These are phyloP conservation scores for Fusarium sororula DNA, from an alignment of 2,329 filamentous ascomycete species.

Conservation along the genomic window DNA sequence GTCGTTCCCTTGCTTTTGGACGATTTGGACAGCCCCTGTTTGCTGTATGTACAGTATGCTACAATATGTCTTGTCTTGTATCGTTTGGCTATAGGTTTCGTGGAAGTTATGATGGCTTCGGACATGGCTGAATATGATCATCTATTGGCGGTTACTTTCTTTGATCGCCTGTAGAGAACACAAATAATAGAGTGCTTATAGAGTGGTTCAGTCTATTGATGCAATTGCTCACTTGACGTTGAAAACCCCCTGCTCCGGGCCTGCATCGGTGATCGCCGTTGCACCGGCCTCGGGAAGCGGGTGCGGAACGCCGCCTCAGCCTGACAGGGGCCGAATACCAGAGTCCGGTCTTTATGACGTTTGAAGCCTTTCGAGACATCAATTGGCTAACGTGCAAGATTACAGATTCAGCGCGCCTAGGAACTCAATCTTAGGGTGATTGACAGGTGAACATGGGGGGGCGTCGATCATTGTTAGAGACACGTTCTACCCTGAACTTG, in stretches of 20 bases:
- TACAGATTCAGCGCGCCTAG: not conserved
- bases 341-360: slow-evolving; percentile 5
- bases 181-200: not conserved
- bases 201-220: not conserved
- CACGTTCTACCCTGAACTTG: not conserved
- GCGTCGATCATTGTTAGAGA: not conserved
- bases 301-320: slow-evolving; percentile 30
- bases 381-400: slow-evolving; percentile 1
- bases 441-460: slow-evolving; percentile 6
- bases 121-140: slow-evolving; percentile 8
- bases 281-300: slow-evolving; percentile 24
- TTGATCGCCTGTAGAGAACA: not conserved
- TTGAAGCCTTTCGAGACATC: not conserved
- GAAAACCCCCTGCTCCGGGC: slow-evolving; percentile 3
- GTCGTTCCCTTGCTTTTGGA: not conserved
- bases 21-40: not conserved
- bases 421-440: slow-evolving; percentile 21
- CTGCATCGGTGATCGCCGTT: slow-evolving; percentile 41
- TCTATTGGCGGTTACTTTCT: too few relatives aligned
- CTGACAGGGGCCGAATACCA: slow-evolving; percentile 32
- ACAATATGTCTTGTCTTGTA: not conserved
- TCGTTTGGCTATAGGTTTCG: not conserved
- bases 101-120: slow-evolving; percentile 31
- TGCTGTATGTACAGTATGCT: not conserved
- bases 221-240: not conserved